Base-by-base conservation (phyloP, 129 eudicot species). In the Cynara cardunculus region DNA sequence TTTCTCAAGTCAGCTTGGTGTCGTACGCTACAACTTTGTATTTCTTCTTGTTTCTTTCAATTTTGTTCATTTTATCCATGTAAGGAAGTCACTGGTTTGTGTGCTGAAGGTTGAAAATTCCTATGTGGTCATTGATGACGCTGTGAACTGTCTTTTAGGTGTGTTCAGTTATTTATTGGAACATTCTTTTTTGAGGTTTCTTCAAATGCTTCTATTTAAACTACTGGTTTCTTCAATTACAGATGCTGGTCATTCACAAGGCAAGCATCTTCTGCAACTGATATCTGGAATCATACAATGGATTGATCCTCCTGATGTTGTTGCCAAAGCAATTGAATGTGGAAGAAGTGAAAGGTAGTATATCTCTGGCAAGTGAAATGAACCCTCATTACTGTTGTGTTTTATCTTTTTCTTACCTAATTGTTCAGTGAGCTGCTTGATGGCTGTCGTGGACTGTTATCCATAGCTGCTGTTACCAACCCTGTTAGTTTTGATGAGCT, bases 301-400 rank as follows among this genome's bases (percentile, higher is more conserved):
- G 99, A 78, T 96, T 72, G 90, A 92, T 86, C 99, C 99, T 75
- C 91, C 94, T 73, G 93, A 85, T 82, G 91, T 74, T 62, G 78
- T 96, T 87, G 75, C 93, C 46, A 81, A 88, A 66, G 91, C 88
- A 61, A 87, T 96, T 78, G 85, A 85, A 83, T 49, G 81, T 83
- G 99, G 99, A 69, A 90, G 89, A 89, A 96, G 99, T 87, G 99
- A 92, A 83, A 92, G 99, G 99, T 96, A 73, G 5, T 66, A 30
- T 67, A 66, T 76, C 11, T 72, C 61, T 27, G 21, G 61, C 76
- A 74, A 28, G 59, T 78, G 22, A 46, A 77, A 73, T 35, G 25
- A 26, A 39, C 37, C 73, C 30, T 49, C 27, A 14, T 6, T 46
- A 34, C 31, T 80, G 67, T 81, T 80, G 18, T 79, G 2, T 79